These are phyloP conservation scores for Naematelia encephala DNA, from an alignment of 768 basidiomycete genomes.

Conservation along the genomic window DNA sequence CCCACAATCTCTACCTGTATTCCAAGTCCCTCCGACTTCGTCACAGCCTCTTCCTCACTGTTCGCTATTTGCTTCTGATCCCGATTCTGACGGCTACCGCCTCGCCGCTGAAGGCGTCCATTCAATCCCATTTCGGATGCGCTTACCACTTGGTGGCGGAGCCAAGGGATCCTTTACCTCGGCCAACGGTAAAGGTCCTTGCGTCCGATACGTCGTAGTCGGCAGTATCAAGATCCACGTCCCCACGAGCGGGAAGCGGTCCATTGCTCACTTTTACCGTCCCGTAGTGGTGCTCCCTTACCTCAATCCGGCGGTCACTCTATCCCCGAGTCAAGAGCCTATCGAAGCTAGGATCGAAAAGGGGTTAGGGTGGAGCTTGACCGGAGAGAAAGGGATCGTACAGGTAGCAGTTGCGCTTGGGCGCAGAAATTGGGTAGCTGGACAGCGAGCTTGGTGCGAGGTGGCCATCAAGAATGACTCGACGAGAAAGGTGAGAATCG, in stretches of 20 bases:
- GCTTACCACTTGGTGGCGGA: conserved; percentile 60
- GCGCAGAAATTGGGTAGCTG: conserved; percentile 74
- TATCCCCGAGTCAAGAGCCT: conserved; percentile 62
- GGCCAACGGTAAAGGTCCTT: conserved; percentile 58
- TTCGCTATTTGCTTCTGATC: conserved; percentile 45
- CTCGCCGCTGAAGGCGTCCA: conserved; percentile 65
- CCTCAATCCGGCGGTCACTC: conserved; percentile 61
- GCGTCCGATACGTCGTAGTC: conserved; percentile 75
- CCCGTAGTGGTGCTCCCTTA: conserved; percentile 75
- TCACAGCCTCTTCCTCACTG: conserved; percentile 49
- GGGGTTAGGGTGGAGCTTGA: conserved; percentile 55
- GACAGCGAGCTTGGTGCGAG: conserved; percentile 69
- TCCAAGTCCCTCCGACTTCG: conserved; percentile 29
- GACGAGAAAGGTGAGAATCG: conserved; percentile 55
- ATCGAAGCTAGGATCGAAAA: conserved; percentile 61
- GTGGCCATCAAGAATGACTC: conserved; percentile 66
- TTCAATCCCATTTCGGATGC: conserved; percentile 67
- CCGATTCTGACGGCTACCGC: conserved; percentile 49
- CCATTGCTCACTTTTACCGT: conserved; percentile 87
- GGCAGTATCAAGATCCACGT: conserved; percentile 76
- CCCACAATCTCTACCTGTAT: conserved; percentile 55
- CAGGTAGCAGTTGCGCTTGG: conserved; percentile 65
- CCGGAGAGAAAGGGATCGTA: conserved; percentile 65
- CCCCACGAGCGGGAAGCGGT: conserved; percentile 59
- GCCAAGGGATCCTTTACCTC: conserved; percentile 59